These are phyloP conservation scores for Tetradesmus lagerheimii DNA, from an alignment of 139 green algal genomes.

Conservation along the genomic window DNA sequence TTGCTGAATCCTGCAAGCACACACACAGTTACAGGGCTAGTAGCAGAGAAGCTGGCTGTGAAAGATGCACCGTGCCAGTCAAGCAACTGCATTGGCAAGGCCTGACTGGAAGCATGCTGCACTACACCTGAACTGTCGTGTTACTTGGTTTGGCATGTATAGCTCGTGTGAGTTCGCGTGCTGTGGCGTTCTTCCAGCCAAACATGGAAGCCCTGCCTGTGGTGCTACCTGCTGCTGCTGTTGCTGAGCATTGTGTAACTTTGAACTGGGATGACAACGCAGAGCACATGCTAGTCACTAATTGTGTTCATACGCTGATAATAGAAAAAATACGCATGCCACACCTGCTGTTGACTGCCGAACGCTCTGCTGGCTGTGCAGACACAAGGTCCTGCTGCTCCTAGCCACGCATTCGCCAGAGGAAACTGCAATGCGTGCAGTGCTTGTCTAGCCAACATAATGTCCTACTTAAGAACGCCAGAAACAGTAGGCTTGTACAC, in stretches of 20 bases:
- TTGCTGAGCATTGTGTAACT: neutral
- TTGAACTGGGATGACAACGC: neutral
- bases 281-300: neutral
- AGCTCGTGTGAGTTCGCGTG: too few relatives aligned
- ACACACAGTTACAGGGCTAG: too few relatives aligned
- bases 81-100: too few relatives aligned
- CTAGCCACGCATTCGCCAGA: conserved; percentile 1
- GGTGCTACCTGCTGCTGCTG: neutral
- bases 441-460: neutral
- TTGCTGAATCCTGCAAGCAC: neutral
- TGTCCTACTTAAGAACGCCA: neutral
- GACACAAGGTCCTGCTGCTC: neutral
- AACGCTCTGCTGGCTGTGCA: neutral
- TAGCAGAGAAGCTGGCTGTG: too few relatives aligned
- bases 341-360: neutral
- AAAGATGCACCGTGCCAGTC: too few relatives aligned
- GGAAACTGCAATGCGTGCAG: neutral
- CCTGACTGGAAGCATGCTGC: too few relatives aligned
- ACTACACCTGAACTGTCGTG: too few relatives aligned
- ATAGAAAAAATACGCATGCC: neutral
- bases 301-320: neutral
- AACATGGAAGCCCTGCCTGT: neutral
- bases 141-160: too few relatives aligned
- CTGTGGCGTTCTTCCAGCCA: neutral
- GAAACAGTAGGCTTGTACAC: neutral